Evolutionary conservation across 2,329 filamentous ascomycete species (phyloP).

Genomic region (Harringtonia lauricola): DNA sequence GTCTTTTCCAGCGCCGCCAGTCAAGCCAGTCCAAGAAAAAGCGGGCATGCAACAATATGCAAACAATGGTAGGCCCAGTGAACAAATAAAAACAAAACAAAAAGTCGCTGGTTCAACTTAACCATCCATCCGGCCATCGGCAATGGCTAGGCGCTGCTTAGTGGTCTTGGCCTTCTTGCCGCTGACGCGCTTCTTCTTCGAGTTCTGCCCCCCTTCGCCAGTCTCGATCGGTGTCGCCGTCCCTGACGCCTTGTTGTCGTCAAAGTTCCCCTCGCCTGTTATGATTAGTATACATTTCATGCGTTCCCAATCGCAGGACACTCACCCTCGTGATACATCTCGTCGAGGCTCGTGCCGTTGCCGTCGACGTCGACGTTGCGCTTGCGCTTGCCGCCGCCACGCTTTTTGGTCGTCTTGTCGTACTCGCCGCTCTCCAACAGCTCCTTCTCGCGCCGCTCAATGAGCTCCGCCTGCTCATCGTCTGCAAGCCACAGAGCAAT

Average conservation of each 20-base stretch:
- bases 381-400: slow-evolving; percentile 43
- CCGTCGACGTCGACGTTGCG: slow-evolving; percentile 23
- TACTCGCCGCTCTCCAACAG: slow-evolving; percentile 61
- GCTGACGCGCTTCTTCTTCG: slow-evolving; percentile 42
- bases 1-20: no score
- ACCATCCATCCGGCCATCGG: slow-evolving; percentile 43
- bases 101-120: background rate
- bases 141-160: slow-evolving; percentile 57
- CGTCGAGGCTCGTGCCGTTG: slow-evolving; percentile 63
- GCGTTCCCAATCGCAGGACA: no score
- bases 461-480: slow-evolving; percentile 88
- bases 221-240: slow-evolving; percentile 64
- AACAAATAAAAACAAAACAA: background rate
- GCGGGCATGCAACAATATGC: no score
- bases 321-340: slow-evolving; percentile 99
- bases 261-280: slow-evolving; percentile 89
- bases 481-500: slow-evolving; percentile 99
- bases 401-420: slow-evolving; percentile 51
- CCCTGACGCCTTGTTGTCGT: slow-evolving; percentile 73
- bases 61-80: background rate
- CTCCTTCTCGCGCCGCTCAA: slow-evolving; percentile 87
- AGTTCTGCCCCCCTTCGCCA: slow-evolving; percentile 27
- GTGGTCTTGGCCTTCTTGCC: slow-evolving; percentile 58
- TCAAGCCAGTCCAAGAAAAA: no score
- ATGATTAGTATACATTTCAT: no score